Evolutionary conservation across 176 grass and related monocot species (phyloP), one percentile per base, ranked within the genome.

Genomic region (Cocos nucifera): DNA sequence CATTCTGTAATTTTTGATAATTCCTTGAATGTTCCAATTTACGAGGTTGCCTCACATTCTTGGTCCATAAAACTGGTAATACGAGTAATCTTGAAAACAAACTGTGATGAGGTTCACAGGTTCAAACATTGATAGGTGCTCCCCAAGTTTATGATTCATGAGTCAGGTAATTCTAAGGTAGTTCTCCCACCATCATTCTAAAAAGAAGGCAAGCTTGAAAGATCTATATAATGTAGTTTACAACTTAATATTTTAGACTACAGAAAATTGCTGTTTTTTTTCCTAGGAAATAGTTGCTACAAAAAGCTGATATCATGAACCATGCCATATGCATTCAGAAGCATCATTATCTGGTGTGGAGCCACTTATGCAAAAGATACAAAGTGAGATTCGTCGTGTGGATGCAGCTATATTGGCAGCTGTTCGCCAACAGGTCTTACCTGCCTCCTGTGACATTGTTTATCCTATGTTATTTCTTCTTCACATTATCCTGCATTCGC

Each of bases 341-440:
- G 93, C 88, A 61, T 98, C 93, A 35, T 57, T 98, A 22, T 79
- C 79, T 24, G 93, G 93, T 26, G 93, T 98, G 12, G 93, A 98
- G 67, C 93, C 93, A 57, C 82, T 98, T 72, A 98, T 98, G 93
- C 93, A 92, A 63, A 98, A 98, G 84, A 98, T 98, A 76, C 93
- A 98, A 72, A 79, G 76, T 62, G 93, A 98, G 82, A 98, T 98
- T 86, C 84, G 88, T 20, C 88, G 88, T 57, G 93, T 98, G 35
- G 93, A 98, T 74, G 88, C 88, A 6, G 86, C 84, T 69, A 98
- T 98, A 75, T 82, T 98, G 48, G 75, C 88, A 16, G 93, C 93
- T 17, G 93, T 98, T 20, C 74, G 93, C 17, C 93, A 98, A 79
- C 93, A 98, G 93, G 93, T 98, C 54, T 19, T 23, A 50, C 16